Evolutionary conservation across 805 yeast species (phyloP).

Genomic region (Suhomyces pyralidae): DNA sequence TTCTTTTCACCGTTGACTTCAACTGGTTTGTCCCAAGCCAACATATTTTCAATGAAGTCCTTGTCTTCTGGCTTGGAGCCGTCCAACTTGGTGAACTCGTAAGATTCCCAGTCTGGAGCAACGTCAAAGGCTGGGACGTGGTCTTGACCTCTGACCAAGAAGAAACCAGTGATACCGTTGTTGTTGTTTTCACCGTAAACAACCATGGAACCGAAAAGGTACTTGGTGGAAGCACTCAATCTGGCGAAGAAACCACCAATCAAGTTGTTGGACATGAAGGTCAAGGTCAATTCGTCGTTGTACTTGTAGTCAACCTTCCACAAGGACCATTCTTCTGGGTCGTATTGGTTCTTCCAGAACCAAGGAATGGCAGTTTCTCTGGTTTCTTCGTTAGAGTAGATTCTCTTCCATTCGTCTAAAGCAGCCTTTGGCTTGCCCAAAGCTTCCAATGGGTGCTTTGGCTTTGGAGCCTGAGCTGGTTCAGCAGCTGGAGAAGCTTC

Average conservation of each 20-base stretch:
- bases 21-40: slow-evolving; percentile 98
- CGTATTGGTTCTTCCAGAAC: slow-evolving; percentile 92
- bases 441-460: slow-evolving; percentile 87
- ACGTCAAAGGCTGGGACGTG: slow-evolving; percentile 88
- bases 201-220: slow-evolving; percentile 88
- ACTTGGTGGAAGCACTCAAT: slow-evolving; percentile 86
- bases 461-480: slow-evolving; percentile 62
- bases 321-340: slow-evolving; percentile 90
- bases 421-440: slow-evolving; percentile 70
- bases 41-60: slow-evolving; percentile 81
- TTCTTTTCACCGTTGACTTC: slow-evolving; percentile 70
- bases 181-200: slow-evolving; percentile 98
- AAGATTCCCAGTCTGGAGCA: slow-evolving; percentile 99
- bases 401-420: slow-evolving; percentile 94
- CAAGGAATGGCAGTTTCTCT: slow-evolving; percentile 92
- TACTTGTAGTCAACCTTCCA: slow-evolving; percentile 96
- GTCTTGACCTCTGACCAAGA: slow-evolving; percentile 94
- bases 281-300: slow-evolving; percentile 94
- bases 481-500: slow-evolving; percentile 26
- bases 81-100: slow-evolving; percentile 79
- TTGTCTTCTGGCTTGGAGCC: slow-evolving; percentile 71
- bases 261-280: slow-evolving; percentile 98
- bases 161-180: slow-evolving; percentile 95
- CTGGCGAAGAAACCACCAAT: slow-evolving; percentile 98
- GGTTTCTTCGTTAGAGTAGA: slow-evolving; percentile 95